Evolutionary conservation across 176 grass and related monocot species (phyloP), one percentile per base, ranked within the genome.

Genomic region (Carex scoparia): DNA sequence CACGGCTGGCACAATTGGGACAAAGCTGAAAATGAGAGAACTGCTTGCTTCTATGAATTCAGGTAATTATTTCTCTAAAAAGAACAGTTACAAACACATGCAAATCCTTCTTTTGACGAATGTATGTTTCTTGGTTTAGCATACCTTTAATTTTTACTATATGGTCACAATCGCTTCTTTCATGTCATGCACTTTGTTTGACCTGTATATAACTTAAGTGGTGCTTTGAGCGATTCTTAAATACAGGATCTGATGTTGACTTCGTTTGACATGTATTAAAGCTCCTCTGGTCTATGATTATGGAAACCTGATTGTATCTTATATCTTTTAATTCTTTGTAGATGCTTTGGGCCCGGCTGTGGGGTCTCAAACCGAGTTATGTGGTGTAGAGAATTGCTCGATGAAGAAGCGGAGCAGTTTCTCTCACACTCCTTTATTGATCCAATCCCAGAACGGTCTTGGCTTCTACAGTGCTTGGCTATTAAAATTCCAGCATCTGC

Each of bases 1-100:
- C 63, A 86, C 54, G 97, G 97, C 31, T 99, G 97, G 97, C 91
- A 99, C 67, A 99, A 99, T 28, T 99, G 97, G 97, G 93, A 95
- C 86, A 99, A 89, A 88, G 46, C 35, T 9, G 97, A 99, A 82
- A 99, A 99, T 49, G 97, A 99, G 84, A 74, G 90, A 94, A 95
- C 85, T 61, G 91, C 97, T 85, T 99, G 93, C 82, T 99, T 99
- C 40, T 99, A 92, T 79, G 97, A 99, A 84, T 94, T 94, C 88
- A 95, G 91, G 93, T 99, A 91, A 51, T 44, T 0, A 4, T 72
- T 72, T 72, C 35, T 70, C 35, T 44, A 69, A 7, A 37, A 32
- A 64, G 18, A 58, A 81, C 32, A 54, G 2, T 51, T 51, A 51
- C 48, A 10, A 51, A 32, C 65, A 19, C 37, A 40, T 46, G 69